Evolutionary conservation across 192 early-diverging fungal species (phyloP), one percentile per base, ranked within the genome.

Genomic region (Linnemannia exigua): DNA sequence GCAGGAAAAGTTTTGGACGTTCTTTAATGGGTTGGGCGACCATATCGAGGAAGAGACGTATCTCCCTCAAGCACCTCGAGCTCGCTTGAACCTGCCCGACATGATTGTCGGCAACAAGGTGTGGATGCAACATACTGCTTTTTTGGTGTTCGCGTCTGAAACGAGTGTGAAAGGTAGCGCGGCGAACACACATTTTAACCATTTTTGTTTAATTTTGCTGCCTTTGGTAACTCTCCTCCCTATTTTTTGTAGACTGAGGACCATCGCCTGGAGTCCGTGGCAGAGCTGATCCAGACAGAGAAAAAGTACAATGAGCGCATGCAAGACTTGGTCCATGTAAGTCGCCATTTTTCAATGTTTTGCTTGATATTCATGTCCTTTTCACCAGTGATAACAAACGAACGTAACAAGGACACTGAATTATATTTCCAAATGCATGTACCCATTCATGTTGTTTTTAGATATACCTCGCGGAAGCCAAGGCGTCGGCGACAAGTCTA

Each of bases 21-120:
- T 82, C 9, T 82, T 76, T 44, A 76, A 76, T 37, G 75, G 75
- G 1, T 38, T 82, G n/a, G 80, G 80, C 16, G 80, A 82, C 20
- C 75, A 70, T 20, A 70, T 82, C 16, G 80, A 72, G 16, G 31
- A 52, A 4, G 80, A 76, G n/a, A 61, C 63, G 0, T 76, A 72
- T 41, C 36, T 70, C 41, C 69, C 61, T 15, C 67, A 82, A 12
- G 31, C 70, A 5, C 20, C 75, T 12, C 67, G 20, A 20, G 14
- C 35, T 19, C 35, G 37, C 17, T 33, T 76, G 22, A 63, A 51
- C 44, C n/a, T 82, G 31, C 69, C 80, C 4, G 51, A 69, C 0
- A 76, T 82, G 74, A 51, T 47, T 19, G 67, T 47, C 6, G 80
- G 80, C 9, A 48, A 72, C 33, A 76, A 72, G 80, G 80, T 82